Base-by-base conservation (phyloP, 2,329 filamentous ascomycete genomes). In the Coniella lustricola region DNA sequence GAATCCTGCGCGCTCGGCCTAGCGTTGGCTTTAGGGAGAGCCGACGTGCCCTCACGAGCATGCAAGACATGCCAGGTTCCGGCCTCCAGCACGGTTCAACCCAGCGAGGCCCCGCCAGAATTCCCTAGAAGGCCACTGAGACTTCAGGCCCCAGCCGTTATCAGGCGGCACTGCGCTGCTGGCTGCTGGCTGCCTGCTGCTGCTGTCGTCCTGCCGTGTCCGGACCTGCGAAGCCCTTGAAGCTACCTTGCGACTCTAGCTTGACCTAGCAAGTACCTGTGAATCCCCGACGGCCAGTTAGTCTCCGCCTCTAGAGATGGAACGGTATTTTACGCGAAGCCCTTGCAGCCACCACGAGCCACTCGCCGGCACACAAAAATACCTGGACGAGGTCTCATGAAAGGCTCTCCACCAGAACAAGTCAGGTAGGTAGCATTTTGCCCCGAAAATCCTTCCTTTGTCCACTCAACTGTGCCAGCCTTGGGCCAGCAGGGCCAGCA, bases 341-440 rank as follows among this genome's bases (percentile, higher is more conserved):
- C 20, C 41, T 44, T 21, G 41, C 25, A 29, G 25, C 42, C 33
- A 21, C 44, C 35, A 32, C 25, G 29, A 14, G 21, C 35, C 33
- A 31, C 35, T 18, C 9, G 25, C 44, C 36, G 10, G 21, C 33
- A 17, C 17, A 36, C 34, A 36, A n/a, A 36, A n/a, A 36, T 18
- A 36, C 34, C 14, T 36, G 17, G 14, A 29, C 25, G 9, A 29
- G 5, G 25, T 17, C 13, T 33, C 44, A 46, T 38, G 38, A 33
- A 37, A 41, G 31, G 35, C 35, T 32, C 31, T 29, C 25, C 25
- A 29, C 25, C 25, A 5, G 25, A 29, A 16, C 36, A 7, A 33
- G 22, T 22, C 38, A 16, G 12, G 32, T 44, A 44, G 39, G 34
- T 44, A 46, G 37, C 22, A 48, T 44, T 10, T 38, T 35, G 20